Evolutionary conservation across 164 flowering plant species (phyloP).

Genomic region (Houttuynia cordata): DNA sequence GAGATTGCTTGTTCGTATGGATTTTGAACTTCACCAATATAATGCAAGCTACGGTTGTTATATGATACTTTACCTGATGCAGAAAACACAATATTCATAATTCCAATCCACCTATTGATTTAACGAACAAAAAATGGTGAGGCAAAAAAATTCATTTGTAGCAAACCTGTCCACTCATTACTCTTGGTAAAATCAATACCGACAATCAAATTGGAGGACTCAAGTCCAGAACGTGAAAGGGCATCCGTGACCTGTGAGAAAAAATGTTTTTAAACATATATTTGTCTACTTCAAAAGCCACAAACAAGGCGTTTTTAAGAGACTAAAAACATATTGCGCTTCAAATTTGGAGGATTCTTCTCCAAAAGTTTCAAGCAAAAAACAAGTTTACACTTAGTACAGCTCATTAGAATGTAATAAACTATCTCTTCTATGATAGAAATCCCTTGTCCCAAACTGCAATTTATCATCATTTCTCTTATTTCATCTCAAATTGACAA

Average conservation of each 20-base stretch:
- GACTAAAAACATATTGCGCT: too few relatives aligned
- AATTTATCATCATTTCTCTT: too few relatives aligned
- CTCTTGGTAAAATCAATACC: slow-evolving; percentile 69
- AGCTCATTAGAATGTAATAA: too few relatives aligned
- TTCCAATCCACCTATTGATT: not conserved
- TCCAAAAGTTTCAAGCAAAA: too few relatives aligned
- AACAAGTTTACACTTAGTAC: too few relatives aligned
- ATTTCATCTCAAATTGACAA: too few relatives aligned
- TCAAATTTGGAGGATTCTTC: too few relatives aligned
- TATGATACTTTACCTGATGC: slow-evolving; percentile 59
- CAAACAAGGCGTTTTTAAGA: too few relatives aligned
- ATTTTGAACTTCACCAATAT: slow-evolving; percentile 33
- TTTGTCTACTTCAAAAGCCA: too few relatives aligned
- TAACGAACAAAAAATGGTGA: not conserved
- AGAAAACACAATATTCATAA: slow-evolving; percentile 6
- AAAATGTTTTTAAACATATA: not conserved
- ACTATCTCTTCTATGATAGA: too few relatives aligned
- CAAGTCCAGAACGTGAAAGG: slow-evolving; percentile 42
- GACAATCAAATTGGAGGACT: slow-evolving; percentile 53
- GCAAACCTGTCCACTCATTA: slow-evolving; percentile 67
- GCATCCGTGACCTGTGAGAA: slow-evolving; percentile 37
- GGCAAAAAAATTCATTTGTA: not conserved
- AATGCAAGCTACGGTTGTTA: slow-evolving; percentile 46
- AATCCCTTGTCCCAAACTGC: too few relatives aligned
- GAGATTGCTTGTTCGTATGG: slow-evolving; percentile 42